phyloP scores from a whole-genome alignment of 2,329 filamentous ascomycete species.

The Trichophyton verrucosum region DNA sequence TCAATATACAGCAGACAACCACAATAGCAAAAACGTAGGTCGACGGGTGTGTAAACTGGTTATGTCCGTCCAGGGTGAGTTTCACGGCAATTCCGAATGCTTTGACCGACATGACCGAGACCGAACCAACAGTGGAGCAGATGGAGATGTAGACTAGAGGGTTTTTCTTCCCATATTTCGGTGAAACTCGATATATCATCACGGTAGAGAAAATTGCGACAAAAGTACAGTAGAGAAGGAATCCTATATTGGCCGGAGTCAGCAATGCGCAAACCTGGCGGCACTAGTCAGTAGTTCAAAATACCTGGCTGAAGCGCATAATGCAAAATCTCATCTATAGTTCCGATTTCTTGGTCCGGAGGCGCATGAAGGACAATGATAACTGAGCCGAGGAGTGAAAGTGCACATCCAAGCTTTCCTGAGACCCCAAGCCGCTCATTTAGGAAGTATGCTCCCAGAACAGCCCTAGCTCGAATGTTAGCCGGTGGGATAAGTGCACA shows the following conservation, averaged over 20 bases:
- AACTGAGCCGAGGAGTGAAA: constrained; percentile 88
- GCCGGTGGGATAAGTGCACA: not conserved
- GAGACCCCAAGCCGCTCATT: constrained; percentile 79
- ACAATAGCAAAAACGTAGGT: constrained; percentile 97
- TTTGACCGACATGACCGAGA: constrained; percentile 99
- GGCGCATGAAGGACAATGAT: constrained; percentile 97
- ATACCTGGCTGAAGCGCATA: constrained; percentile 85
- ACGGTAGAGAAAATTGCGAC: constrained; percentile 74
- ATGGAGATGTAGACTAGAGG: constrained; percentile 94
- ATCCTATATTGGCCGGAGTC: constrained; percentile 45
- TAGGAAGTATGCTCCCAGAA: constrained; percentile 88
- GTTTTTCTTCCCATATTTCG: constrained; percentile 84
- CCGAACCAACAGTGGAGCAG: constrained; percentile 89
- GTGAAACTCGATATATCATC: constrained; percentile 94
- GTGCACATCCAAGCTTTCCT: constrained; percentile 88
- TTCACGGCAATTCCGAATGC: constrained; percentile 96
- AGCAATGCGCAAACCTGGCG: constrained; percentile 6
- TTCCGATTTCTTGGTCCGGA: constrained; percentile 79
- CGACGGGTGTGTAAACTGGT: constrained; percentile 87
- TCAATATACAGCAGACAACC: constrained; percentile 83
- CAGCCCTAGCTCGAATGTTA: constrained; percentile 45
- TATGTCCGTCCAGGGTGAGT: constrained; percentile 81
- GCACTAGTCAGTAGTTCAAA: not conserved
- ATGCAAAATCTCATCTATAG: constrained; percentile 79
- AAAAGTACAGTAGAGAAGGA: constrained; percentile 69